These are phyloP conservation scores for Arachnomyces sp. DNA, from an alignment of 2,329 filamentous ascomycete genomes.

Conservation along the genomic window DNA sequence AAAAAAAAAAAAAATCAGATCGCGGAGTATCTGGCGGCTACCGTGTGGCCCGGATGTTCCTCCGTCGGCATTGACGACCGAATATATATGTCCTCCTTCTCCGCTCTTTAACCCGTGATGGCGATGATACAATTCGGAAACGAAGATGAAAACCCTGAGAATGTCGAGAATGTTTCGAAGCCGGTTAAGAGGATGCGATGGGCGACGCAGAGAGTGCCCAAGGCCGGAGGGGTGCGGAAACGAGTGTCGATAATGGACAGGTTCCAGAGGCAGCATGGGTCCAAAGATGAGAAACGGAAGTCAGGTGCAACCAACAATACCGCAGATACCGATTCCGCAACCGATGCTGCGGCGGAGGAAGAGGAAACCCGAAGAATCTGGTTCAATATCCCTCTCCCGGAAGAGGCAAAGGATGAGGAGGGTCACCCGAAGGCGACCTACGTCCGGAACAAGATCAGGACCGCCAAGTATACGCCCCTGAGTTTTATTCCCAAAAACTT, in stretches of 20 bases:
- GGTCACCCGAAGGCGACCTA: slow-evolving; percentile 65
- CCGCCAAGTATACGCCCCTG: slow-evolving; percentile 91
- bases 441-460: slow-evolving; percentile 91
- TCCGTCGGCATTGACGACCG: no score
- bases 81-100: no score
- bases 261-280: slow-evolving; percentile 54
- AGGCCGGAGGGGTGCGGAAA: slow-evolving; percentile 69
- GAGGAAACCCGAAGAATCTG: slow-evolving; percentile 54
- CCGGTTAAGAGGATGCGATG: slow-evolving; percentile 78
- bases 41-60: slow-evolving; percentile 20
- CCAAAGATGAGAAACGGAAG: slow-evolving; percentile 62
- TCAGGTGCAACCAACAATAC: slow-evolving; percentile 35
- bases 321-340: slow-evolving; percentile 12
- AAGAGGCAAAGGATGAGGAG: slow-evolving; percentile 68
- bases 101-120: slow-evolving; percentile 20
- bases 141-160: slow-evolving; percentile 22
- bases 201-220: slow-evolving; percentile 84
- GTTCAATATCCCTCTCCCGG: slow-evolving; percentile 78
- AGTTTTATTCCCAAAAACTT: slow-evolving; percentile 95
- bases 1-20: no score
- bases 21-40: no score
- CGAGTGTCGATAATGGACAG: slow-evolving; percentile 75
- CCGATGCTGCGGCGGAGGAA: slow-evolving; percentile 16
- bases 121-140: slow-evolving; percentile 30
- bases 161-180: slow-evolving; percentile 44